A percentile compares a stretch with the other conserved stretches of the same genome.
Conservation (phyloP, 2,329 filamentous ascomycete genomes). For the Clarireedia homoeocarpa region DNA sequence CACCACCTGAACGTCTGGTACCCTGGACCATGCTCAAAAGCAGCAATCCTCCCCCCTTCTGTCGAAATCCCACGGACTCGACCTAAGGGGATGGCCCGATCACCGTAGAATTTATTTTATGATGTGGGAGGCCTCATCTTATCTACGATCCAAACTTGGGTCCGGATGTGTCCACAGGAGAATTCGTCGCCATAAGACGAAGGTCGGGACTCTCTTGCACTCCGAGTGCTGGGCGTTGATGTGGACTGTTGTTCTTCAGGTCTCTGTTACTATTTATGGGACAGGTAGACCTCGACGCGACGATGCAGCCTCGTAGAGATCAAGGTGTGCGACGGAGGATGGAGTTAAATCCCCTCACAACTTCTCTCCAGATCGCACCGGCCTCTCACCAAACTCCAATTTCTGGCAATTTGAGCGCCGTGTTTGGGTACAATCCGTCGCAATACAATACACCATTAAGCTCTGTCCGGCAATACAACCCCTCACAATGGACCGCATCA, state of each 20-base stretch:
- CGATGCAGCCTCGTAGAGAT: conserved; percentile 25
- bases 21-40: conserved; percentile 1
- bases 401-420: conserved; percentile 45
- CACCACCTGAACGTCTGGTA: neutral
- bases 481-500: conserved; percentile 54
- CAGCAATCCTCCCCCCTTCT: conserved; percentile 3
- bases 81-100: conserved; percentile 2
- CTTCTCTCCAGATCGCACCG: conserved; percentile 20
- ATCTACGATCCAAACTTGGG: conserved; percentile 9
- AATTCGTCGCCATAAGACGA: conserved; percentile 21
- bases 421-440: conserved; percentile 37
- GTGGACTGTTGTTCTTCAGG: conserved; percentile 3
- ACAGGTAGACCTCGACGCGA: conserved; percentile 13
- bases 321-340: conserved; percentile 25
- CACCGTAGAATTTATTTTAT: neutral
- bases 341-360: conserved; percentile 29
- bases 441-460: conserved; percentile 45
- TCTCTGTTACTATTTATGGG: conserved; percentile 8
- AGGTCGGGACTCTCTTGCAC: conserved; percentile 9
- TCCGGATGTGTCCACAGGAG: conserved; percentile 19
- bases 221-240: conserved; percentile 12
- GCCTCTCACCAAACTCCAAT: conserved; percentile 29
- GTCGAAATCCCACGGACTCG: neutral
- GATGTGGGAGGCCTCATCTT: conserved; percentile 13
- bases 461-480: conserved; percentile 58